phyloP scores from a whole-genome alignment of 176 grass and related monocot species.

The Calamus simplicifolius region DNA sequence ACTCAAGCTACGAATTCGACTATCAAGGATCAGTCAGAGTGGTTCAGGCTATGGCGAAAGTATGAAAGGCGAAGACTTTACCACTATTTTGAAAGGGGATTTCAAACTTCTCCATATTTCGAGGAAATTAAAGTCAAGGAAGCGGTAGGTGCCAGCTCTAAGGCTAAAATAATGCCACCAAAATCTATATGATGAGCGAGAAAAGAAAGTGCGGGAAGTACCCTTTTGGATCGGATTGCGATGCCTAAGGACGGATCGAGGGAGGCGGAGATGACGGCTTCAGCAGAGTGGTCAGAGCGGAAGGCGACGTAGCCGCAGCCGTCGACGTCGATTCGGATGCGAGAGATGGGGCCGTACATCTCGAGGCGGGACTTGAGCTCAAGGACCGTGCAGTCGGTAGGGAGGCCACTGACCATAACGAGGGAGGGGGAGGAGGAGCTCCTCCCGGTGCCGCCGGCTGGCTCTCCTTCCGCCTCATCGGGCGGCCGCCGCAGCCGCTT shows the following conservation, averaged over 20 bases:
- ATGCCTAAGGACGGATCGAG: slow-evolving; percentile 49
- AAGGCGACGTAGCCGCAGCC: slow-evolving; percentile 76
- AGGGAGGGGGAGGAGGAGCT: slow-evolving; percentile 3
- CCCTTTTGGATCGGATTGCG: slow-evolving; percentile 21
- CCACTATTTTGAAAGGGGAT: too few species aligned
- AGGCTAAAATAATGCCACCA: too few species aligned
- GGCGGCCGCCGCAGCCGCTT: slow-evolving; percentile 35
- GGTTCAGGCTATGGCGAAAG: too few species aligned
- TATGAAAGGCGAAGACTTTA: too few species aligned
- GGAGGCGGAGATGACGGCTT: slow-evolving; percentile 60
- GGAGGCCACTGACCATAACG: slow-evolving; percentile 60
- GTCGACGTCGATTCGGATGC: slow-evolving; percentile 49
- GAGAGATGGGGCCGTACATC: slow-evolving; percentile 62
- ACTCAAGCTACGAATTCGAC: too few species aligned
- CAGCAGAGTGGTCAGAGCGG: slow-evolving; percentile 37
- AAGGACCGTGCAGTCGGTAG: slow-evolving; percentile 62
- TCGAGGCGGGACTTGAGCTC: slow-evolving; percentile 78
- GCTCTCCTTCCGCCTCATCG: slow-evolving; percentile 13
- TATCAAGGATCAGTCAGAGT: too few species aligned
- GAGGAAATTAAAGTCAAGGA: too few species aligned
- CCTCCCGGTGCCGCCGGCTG: not conserved
- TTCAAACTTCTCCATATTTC: too few species aligned
- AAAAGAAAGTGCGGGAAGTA: too few species aligned
- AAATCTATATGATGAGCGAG: too few species aligned
- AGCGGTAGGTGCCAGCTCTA: too few species aligned